Conservation (phyloP, 2,329 filamentous ascomycete genomes). For the Monosporascus sp. region DNA sequence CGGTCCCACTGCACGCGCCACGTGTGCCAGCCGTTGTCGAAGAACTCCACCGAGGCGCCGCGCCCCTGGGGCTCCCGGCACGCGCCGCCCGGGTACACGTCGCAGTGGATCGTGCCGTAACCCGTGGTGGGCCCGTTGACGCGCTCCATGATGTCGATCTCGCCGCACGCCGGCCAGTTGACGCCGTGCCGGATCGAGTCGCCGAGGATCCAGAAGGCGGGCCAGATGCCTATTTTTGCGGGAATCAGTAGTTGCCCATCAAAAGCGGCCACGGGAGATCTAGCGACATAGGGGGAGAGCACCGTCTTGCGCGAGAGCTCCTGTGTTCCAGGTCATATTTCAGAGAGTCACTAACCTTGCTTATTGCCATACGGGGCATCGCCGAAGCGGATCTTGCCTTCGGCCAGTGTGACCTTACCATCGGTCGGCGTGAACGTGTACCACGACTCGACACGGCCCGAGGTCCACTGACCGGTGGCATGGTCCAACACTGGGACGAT, state of each 20-base stretch:
- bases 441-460: conserved; percentile 43
- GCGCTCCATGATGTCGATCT: conserved; percentile 47
- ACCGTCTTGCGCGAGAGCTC: too few relatives aligned
- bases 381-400: conserved; percentile 42
- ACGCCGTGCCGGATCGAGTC: conserved; percentile 40
- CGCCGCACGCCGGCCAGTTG: conserved; percentile 43
- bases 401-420: conserved; percentile 36
- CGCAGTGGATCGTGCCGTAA: conserved; percentile 45
- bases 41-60: conserved; percentile 30
- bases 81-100: conserved; percentile 34
- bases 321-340: too few relatives aligned
- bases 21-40: conserved; percentile 42
- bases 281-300: too few relatives aligned
- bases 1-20: conserved; percentile 45
- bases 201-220: conserved; percentile 49
- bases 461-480: conserved; percentile 39
- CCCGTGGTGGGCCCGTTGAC: conserved; percentile 40
- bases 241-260: background rate
- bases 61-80: conserved; percentile 44
- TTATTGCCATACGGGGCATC: conserved; percentile 31
- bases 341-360: conserved; percentile 23
- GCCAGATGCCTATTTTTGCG: conserved; percentile 36
- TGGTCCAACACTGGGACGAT: conserved; percentile 39
- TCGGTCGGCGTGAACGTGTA: conserved; percentile 39
- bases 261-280: background rate